phyloP scores from a whole-genome alignment of 2,329 filamentous ascomycete genomes.

The Colletotrichum godetiae region DNA sequence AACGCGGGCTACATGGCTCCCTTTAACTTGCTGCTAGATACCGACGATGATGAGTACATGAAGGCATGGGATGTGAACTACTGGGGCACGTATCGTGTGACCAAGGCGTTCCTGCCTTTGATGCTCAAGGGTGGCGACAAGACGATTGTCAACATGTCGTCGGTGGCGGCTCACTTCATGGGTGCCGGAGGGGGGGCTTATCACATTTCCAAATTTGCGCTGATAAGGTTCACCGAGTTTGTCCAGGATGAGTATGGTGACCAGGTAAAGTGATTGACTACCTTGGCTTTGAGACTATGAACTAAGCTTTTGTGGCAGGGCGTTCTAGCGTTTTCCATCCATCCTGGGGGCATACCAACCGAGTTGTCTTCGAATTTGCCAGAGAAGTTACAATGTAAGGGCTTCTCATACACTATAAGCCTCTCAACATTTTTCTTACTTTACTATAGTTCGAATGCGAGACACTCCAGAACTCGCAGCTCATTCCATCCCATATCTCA shows the following conservation, averaged over 20 bases:
- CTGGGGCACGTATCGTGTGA: constrained; percentile 58
- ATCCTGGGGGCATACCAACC: constrained; percentile 53
- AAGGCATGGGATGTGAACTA: constrained; percentile 61
- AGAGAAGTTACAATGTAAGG: constrained; percentile 32
- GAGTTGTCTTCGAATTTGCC: constrained; percentile 40
- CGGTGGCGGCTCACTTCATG: constrained; percentile 53
- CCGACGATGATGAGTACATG: constrained; percentile 57
- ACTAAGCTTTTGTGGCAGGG: constrained; percentile 43
- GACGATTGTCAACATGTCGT: constrained; percentile 59
- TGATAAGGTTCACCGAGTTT: constrained; percentile 61
- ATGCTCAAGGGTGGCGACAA: constrained; percentile 49
- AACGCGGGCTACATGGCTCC: constrained; percentile 56
- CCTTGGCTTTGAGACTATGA: background rate
- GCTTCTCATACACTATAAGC: too few relatives aligned
- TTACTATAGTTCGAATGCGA: constrained; percentile 36
- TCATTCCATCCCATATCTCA: constrained; percentile 32
- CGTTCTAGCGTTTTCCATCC: constrained; percentile 51
- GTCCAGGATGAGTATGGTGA: constrained; percentile 55
- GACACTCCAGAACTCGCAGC: constrained; percentile 34
- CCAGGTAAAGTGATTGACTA: background rate
- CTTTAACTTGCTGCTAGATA: constrained; percentile 43
- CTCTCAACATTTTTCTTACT: too few relatives aligned
- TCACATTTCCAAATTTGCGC: constrained; percentile 59
- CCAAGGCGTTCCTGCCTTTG: constrained; percentile 60
- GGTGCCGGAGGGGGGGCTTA: constrained; percentile 54